Base-by-base conservation (phyloP, 2,329 filamentous ascomycete genomes). In the Blumeriella jaapii region DNA sequence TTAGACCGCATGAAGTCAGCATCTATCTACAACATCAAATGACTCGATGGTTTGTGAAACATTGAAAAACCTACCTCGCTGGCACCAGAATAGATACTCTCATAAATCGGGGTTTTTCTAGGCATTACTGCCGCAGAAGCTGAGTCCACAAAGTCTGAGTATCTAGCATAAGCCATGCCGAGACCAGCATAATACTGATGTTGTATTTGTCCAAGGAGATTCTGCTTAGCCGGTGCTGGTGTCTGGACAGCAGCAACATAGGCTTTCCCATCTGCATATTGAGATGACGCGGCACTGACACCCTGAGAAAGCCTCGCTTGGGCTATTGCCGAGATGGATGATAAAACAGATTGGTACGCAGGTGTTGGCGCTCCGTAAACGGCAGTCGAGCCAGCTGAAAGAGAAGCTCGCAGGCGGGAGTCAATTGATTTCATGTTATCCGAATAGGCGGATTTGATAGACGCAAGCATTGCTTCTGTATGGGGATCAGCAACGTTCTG, bases 131-230 rank as follows among this genome's bases (percentile, higher is more conserved):
- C 82, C 22, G 70, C 74, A 7, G 80, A 84, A 6, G 82, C 83
- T 4, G 78, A 75, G 9, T 67, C 67, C 2, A 91, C 46, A 51
- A 91, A 89, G 31, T 78, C 78, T 4, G 78, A 75, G 56, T 91
- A 91, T 23, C 78, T 74, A 27, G 77, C 82, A 50, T 93, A 80
- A 1, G 85, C 84, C 28, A 84, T 58, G 17, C 84, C 84, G 15
- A 57, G 89, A 89, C 52, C 41, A 12, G 41, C 41, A 18, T 43
- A 20, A 56, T 91, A 93, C 50, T 74, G 70, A 47, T 68, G 60
- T 47, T 67, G 70, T 29, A 71, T 79, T 62, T 67, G 77, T 54
- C 65, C 73, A 54, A 62, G 72, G 60, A 66, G 70, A 64, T 60
- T 78, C 57, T 61, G 59, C 39, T 60, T 59, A 9, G 60, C 50